phyloP scores from a whole-genome alignment of 1,284 basidiomycete genomes.

The Ganoderma sinense region DNA sequence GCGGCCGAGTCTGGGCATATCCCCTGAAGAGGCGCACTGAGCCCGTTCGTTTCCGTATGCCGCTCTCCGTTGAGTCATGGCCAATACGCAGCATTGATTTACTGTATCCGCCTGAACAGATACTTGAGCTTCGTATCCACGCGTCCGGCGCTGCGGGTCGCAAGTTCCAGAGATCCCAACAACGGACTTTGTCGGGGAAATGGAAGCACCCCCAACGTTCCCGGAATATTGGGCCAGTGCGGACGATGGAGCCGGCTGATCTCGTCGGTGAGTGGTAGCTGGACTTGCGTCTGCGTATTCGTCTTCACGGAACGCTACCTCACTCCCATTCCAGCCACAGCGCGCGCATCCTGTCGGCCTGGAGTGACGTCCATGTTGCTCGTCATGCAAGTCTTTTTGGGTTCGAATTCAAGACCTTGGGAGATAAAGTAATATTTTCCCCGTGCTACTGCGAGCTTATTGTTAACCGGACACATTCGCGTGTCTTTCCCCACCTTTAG shows the following conservation, averaged over 20 bases:
- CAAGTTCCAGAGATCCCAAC: neutral
- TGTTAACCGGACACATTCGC: constrained; percentile 16
- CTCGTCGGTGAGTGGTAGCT: neutral
- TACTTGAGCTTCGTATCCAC: neutral
- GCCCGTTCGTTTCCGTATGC: neutral
- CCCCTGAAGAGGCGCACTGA: neutral
- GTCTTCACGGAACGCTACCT: neutral
- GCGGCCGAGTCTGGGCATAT: neutral
- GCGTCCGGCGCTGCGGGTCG: neutral
- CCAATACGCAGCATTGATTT: neutral
- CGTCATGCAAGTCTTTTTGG: constrained; percentile 1
- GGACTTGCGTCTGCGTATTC: neutral
- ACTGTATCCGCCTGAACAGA: constrained; percentile 4
- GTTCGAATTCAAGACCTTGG: neutral
- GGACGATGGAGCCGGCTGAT: neutral
- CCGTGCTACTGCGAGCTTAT: constrained; percentile 12
- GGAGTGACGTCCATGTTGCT: neutral
- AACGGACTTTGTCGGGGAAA: constrained; percentile 3
- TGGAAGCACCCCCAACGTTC: constrained; percentile 5
- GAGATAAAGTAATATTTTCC: neutral
- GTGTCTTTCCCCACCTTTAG: constrained; percentile 11
- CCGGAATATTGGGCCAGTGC: neutral
- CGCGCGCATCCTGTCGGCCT: too few relatives aligned
- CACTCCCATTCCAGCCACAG: neutral
- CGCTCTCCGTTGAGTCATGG: neutral